Percentiles rank a stretch among this genome's conserved stretches.
Evolutionary conservation across 768 basidiomycete species (phyloP).

Genomic region (Macrolepiota dolichaula): DNA sequence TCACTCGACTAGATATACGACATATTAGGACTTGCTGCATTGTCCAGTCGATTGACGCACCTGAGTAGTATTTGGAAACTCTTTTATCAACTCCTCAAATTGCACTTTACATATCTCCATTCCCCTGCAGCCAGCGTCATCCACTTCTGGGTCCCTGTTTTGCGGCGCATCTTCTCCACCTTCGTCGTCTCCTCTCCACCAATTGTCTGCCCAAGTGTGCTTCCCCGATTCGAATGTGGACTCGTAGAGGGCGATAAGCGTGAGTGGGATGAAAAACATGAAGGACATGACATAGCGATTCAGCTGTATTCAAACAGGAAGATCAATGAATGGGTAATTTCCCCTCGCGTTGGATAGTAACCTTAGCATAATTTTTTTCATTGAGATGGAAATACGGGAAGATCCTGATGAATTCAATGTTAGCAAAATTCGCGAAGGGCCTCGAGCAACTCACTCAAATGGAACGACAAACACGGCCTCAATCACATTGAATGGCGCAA

Average conservation of each 20-base stretch:
- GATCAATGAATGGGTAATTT: neutral
- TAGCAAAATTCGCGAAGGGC: neutral
- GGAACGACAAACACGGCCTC: constrained; percentile 81
- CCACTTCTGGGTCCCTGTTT: constrained; percentile 57
- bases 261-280: constrained; percentile 81
- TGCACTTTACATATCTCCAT: constrained; percentile 66
- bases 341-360: constrained; percentile 8
- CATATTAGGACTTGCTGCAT: neutral
- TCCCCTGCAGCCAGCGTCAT: constrained; percentile 50
- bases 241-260: constrained; percentile 74
- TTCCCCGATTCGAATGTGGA: constrained; percentile 45
- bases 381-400: constrained; percentile 43
- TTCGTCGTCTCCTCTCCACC: constrained; percentile 62
- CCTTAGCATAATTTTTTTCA: constrained; percentile 57
- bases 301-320: constrained; percentile 37
- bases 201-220: constrained; percentile 62
- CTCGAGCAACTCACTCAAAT: constrained; percentile 62
- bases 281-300: constrained; percentile 76
- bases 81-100: constrained; percentile 66
- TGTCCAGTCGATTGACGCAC: constrained; percentile 33
- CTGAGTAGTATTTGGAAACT: constrained; percentile 69
- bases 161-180: constrained; percentile 52
- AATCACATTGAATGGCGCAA: constrained; percentile 91
- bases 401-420: constrained; percentile 28
- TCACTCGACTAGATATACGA: no score